phyloP scores from a whole-genome alignment of 176 grass and related monocot genomes.

The Oryza rufipogon region DNA sequence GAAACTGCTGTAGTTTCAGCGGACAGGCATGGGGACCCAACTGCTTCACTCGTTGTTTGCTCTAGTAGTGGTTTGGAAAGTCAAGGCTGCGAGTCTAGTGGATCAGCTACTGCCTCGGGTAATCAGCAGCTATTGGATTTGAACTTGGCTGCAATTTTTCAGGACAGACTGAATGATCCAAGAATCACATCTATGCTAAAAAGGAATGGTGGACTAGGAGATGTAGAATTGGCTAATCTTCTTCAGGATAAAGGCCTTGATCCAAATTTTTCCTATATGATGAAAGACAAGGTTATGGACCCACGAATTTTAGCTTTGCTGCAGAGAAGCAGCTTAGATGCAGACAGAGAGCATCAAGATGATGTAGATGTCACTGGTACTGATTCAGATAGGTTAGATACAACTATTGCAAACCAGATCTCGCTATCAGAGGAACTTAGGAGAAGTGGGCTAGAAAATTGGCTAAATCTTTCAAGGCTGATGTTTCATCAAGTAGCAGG shows the following conservation, averaged over 20 bases:
- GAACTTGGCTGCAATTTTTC: slow-evolving; percentile 84
- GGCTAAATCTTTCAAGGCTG: slow-evolving; percentile 88
- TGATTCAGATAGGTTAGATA: slow-evolving; percentile 94
- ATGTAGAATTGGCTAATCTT: slow-evolving; percentile 90
- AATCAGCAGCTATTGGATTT: slow-evolving; percentile 83
- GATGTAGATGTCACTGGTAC: slow-evolving; percentile 66
- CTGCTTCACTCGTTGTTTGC: slow-evolving; percentile 64
- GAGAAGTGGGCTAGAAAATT: slow-evolving; percentile 80
- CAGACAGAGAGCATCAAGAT: slow-evolving; percentile 87
- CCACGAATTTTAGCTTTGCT: slow-evolving; percentile 88
- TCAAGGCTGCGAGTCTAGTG: slow-evolving; percentile 75
- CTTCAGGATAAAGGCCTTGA: slow-evolving; percentile 96
- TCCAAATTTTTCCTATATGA: slow-evolving; percentile 99
- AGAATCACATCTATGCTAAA: slow-evolving; percentile 98
- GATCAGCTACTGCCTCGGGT: slow-evolving; percentile 57
- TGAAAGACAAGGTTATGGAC: slow-evolving; percentile 97
- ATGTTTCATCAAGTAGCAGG: slow-evolving; percentile 87
- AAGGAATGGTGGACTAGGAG: slow-evolving; percentile 77
- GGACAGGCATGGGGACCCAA: slow-evolving; percentile 61
- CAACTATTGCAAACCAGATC: slow-evolving; percentile 82
- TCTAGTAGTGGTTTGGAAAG: slow-evolving; percentile 75
- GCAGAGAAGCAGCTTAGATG: slow-evolving; percentile 98
- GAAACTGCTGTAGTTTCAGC: slow-evolving; percentile 55
- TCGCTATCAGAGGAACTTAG: slow-evolving; percentile 98
- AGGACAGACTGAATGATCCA: slow-evolving; percentile 92